Percentiles rank a stretch among this genome's conserved stretches.
These are phyloP conservation scores for Fusarium metavorans DNA, from an alignment of 2,329 filamentous ascomycete species.

Conservation along the genomic window DNA sequence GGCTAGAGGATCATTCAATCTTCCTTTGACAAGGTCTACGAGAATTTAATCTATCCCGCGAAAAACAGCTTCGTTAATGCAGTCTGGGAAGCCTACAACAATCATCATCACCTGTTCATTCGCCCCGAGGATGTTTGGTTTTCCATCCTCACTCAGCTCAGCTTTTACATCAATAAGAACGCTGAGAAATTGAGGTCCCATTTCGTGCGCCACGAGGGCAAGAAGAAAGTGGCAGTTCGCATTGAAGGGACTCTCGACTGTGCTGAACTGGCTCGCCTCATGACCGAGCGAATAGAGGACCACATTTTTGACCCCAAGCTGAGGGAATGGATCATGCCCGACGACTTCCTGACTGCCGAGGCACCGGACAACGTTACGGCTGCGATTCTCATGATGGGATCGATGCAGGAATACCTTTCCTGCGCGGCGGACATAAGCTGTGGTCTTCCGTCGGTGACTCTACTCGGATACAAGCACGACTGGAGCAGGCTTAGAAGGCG, in stretches of 20 bases:
- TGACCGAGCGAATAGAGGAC: not conserved
- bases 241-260: not conserved
- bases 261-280: not conserved
- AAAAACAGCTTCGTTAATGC: conserved; percentile 55
- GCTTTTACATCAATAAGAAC: conserved; percentile 59
- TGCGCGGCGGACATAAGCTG: conserved; percentile 47
- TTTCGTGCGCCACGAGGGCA: conserved; percentile 8
- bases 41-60: not conserved
- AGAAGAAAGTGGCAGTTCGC: not conserved
- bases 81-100: conserved; percentile 55
- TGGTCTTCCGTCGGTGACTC: conserved; percentile 64
- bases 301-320: conserved; percentile 1
- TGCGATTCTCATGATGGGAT: conserved; percentile 63
- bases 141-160: conserved; percentile 61
- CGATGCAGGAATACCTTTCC: conserved; percentile 45
- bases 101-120: conserved; percentile 59
- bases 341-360: conserved; percentile 62
- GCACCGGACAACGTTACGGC: conserved; percentile 56
- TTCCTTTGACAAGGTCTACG: not conserved
- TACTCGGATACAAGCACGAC: conserved; percentile 61
- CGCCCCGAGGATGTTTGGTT: conserved; percentile 67
- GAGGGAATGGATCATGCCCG: conserved; percentile 55
- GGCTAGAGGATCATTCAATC: not conserved
- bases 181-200: conserved; percentile 56
- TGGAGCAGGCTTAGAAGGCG: conserved; percentile 52